A percentile compares a stretch with the other conserved stretches of the same genome.
phyloP scores from a whole-genome alignment of 352 stramenopile genomes.

The Pythium plurisporium region DNA sequence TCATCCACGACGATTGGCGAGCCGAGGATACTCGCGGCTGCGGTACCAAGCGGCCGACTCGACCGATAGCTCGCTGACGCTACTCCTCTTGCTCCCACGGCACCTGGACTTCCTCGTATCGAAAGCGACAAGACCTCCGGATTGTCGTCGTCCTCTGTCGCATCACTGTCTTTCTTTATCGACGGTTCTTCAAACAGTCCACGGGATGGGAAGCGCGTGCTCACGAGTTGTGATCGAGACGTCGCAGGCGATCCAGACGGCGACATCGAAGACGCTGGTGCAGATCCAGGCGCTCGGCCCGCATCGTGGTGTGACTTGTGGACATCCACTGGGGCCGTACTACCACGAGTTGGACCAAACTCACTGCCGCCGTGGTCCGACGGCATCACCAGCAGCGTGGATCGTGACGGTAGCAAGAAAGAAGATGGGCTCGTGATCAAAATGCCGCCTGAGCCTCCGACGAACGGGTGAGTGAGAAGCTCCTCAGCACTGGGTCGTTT shows the following conservation, averaged over 20 bases:
- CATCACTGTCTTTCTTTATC: background rate
- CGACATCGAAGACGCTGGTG: background rate
- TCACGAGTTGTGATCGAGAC: constrained; percentile 6
- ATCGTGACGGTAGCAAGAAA: background rate
- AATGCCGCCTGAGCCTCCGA: constrained; percentile 20
- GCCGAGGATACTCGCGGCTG: background rate
- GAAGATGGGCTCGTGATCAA: too few relatives aligned
- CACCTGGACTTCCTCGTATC: background rate
- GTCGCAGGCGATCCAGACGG: background rate
- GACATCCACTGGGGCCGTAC: background rate
- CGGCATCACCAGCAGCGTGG: constrained; percentile 1
- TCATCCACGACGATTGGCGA: background rate
- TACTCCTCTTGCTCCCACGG: background rate
- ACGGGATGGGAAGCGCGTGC: background rate
- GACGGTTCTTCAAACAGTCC: constrained; percentile 4
- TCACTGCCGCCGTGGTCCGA: too few relatives aligned
- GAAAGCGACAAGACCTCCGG: constrained; percentile 1
- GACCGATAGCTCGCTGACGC: background rate
- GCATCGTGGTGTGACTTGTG: background rate
- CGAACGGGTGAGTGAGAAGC: constrained; percentile 89
- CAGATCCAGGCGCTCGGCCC: background rate
- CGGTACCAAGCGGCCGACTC: background rate
- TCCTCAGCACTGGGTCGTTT: constrained; percentile 81
- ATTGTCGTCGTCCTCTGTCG: background rate
- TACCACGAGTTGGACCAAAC: background rate